Evolutionary conservation across 495 filamentous ascomycete genomes (phyloP).

Genomic region (Talaromyces proteolyticus): DNA sequence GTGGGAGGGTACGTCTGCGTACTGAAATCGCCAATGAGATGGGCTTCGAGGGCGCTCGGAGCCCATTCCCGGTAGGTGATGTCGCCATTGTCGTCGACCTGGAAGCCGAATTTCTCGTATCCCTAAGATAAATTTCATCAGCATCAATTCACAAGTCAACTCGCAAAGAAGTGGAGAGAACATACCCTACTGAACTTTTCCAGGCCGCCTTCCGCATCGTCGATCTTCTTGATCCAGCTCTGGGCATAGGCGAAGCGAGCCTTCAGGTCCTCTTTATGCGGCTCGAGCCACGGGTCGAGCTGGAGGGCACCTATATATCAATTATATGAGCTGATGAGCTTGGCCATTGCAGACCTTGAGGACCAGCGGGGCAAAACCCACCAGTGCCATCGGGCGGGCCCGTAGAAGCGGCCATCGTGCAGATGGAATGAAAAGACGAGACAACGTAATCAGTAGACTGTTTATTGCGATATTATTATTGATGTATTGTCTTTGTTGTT

Average conservation of each 20-base stretch:
- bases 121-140: slow-evolving; percentile 44
- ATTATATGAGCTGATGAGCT: neutral
- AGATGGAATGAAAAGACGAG: too few species aligned
- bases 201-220: slow-evolving; percentile 80
- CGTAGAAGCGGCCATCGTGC: slow-evolving; percentile 4
- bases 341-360: neutral
- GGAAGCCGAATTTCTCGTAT: slow-evolving; percentile 79
- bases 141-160: neutral
- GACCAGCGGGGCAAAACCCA: neutral
- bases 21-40: slow-evolving; percentile 97
- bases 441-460: too few species aligned
- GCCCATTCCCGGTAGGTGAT: slow-evolving; percentile 96
- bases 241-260: slow-evolving; percentile 76
- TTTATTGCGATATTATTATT: too few species aligned
- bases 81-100: slow-evolving; percentile 70
- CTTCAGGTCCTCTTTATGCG: slow-evolving; percentile 73
- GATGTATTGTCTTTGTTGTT: too few species aligned
- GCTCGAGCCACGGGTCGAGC: slow-evolving; percentile 85
- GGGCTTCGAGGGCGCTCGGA: slow-evolving; percentile 75
- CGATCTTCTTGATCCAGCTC: slow-evolving; percentile 77
- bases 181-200: slow-evolving; percentile 85
- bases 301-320: slow-evolving; percentile 86
- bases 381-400: slow-evolving; percentile 9
- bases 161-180: slow-evolving; percentile 5
- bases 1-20: slow-evolving; percentile 19